These are phyloP conservation scores for Xylaria palmicola DNA, from an alignment of 495 filamentous ascomycete species.

Conservation along the genomic window DNA sequence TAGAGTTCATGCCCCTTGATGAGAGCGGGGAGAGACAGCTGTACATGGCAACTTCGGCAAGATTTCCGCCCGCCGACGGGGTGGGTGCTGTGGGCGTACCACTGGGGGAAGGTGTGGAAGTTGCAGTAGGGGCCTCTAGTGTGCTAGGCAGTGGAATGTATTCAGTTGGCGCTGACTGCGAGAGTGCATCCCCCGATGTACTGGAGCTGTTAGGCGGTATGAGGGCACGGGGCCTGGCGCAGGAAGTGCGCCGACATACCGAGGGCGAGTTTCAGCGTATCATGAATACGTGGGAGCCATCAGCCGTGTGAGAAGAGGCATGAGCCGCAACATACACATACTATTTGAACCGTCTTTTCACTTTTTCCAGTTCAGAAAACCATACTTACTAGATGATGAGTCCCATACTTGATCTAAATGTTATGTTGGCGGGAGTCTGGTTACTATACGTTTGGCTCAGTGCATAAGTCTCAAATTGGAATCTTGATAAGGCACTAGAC, in stretches of 20 bases:
- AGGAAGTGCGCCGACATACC: conserved; percentile 51
- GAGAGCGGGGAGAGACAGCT: conserved; percentile 58
- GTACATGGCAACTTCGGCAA: conserved; percentile 52
- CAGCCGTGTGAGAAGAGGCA: neutral
- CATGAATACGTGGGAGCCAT: conserved; percentile 14
- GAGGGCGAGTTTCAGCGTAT: conserved; percentile 45
- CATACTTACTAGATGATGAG: no score
- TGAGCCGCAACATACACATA: neutral
- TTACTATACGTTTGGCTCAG: no score
- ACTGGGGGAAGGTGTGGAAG: conserved; percentile 25
- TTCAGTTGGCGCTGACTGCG: conserved; percentile 41
- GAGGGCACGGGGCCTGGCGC: conserved; percentile 39
- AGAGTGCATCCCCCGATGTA: conserved; percentile 33
- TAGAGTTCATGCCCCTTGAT: conserved; percentile 21
- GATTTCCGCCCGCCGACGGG: conserved; percentile 39
- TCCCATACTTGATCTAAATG: no score
- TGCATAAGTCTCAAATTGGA: no score
- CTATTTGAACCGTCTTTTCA: neutral
- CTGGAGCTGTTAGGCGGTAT: conserved; percentile 35
- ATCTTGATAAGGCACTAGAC: no score
- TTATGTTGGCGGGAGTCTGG: no score
- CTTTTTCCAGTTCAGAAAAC: no score
- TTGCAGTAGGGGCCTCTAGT: conserved; percentile 44
- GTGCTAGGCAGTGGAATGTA: conserved; percentile 52
- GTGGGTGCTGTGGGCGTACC: conserved; percentile 26